Evolutionary conservation across 352 stramenopile genomes (phyloP).

Genomic region (Globisporangium ultimum): DNA sequence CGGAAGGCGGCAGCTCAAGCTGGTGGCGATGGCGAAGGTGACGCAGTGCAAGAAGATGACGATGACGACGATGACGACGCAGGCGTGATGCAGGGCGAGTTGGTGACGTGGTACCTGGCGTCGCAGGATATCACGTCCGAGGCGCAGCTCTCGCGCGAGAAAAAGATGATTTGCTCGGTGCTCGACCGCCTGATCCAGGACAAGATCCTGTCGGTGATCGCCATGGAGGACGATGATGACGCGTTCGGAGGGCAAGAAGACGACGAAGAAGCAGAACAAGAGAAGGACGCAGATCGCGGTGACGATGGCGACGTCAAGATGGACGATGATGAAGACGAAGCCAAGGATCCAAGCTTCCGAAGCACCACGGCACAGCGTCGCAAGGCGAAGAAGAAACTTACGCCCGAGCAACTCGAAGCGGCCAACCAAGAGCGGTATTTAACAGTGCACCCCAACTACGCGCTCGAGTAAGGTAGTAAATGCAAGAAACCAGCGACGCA

Average conservation of each 20-base stretch:
- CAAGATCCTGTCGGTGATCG: conserved; percentile 71
- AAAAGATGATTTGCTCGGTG: conserved; percentile 80
- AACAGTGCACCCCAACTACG: conserved; percentile 79
- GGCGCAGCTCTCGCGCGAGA: conserved; percentile 68
- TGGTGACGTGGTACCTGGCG: conserved; percentile 83
- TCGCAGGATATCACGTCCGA: conserved; percentile 86
- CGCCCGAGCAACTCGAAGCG: conserved; percentile 41
- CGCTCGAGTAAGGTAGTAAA: conserved; percentile 43
- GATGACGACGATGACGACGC: conserved; percentile 53
- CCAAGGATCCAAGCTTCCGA: background rate
- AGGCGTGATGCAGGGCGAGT: conserved; percentile 69
- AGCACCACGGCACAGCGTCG: conserved; percentile 10
- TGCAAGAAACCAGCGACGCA: too few relatives aligned
- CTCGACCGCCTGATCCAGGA: conserved; percentile 80
- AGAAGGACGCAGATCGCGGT: background rate
- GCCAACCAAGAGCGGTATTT: conserved; percentile 72
- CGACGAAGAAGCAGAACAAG: conserved; percentile 9
- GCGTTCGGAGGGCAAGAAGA: conserved; percentile 8
- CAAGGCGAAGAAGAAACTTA: conserved; percentile 30
- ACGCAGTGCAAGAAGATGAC: conserved; percentile 31
- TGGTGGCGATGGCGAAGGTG: conserved; percentile 1
- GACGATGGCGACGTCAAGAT: background rate
- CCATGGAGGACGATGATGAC: conserved; percentile 56
- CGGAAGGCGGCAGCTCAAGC: conserved; percentile 29
- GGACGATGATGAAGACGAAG: background rate